Conservation (phyloP, 345 rosid genomes). For the Triadica sebifera region DNA sequence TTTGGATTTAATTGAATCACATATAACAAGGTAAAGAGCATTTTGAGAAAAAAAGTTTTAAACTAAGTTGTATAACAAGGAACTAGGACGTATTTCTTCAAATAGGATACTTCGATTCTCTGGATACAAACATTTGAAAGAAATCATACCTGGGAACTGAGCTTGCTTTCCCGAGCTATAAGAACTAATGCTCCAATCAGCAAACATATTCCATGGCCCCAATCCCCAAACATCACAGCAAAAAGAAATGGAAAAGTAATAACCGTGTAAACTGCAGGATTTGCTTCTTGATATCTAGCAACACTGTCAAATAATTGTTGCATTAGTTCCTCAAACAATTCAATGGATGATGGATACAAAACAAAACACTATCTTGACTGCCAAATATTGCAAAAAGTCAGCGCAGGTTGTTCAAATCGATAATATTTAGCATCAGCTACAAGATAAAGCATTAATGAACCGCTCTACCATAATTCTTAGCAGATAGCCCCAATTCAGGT, state of each 20-base stretch:
- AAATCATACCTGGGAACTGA: conserved; percentile 61
- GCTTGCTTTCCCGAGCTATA: conserved; percentile 77
- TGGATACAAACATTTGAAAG: background rate
- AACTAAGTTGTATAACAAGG: background rate
- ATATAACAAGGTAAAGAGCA: background rate
- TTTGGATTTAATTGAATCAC: background rate
- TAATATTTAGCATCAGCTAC: conserved; percentile 5
- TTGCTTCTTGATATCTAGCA: conserved; percentile 95
- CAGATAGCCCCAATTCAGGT: too few relatives aligned
- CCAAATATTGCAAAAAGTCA: conserved; percentile 10
- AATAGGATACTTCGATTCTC: background rate
- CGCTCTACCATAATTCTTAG: too few relatives aligned
- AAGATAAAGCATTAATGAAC: conserved; percentile 6
- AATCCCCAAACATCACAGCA: conserved; percentile 99
- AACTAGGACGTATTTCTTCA: background rate
- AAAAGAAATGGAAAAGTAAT: conserved; percentile 95
- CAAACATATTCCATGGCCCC: conserved; percentile 99
- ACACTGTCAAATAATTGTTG: conserved; percentile 56
- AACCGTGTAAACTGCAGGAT: conserved; percentile 90
- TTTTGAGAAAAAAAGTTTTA: background rate
- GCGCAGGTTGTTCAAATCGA: background rate
- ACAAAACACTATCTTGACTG: conserved; percentile 19
- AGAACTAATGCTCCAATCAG: conserved; percentile 86
- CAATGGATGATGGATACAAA: conserved; percentile 6
- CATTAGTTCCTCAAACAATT: conserved; percentile 22